Base-by-base conservation (phyloP, 371 early-diverging fungal species). In the Mucor saturninus region DNA sequence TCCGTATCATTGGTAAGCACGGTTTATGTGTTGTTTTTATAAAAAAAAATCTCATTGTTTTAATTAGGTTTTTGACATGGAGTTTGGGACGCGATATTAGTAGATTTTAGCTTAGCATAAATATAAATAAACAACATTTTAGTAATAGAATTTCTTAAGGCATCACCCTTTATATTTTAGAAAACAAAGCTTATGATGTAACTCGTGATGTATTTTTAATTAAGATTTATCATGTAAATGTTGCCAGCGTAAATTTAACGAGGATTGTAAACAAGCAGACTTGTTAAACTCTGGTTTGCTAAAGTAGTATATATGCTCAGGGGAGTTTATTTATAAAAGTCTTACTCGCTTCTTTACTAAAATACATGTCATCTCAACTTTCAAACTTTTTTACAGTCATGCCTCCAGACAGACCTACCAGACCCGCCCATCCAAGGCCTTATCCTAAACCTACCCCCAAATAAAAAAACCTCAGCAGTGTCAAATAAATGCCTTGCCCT, bases 61-160 rank as follows among this genome's bases (percentile, higher is more conserved):
- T 42, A 13, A 10, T 9, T 55, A 89, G 91, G 91, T 74, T 85
- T 63, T 65, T 85, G 61, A 87, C 89, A 30, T 83, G 83, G 75
- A 66, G 83, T 11, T 83, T 89, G 68, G 91, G 91, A 11, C 75
- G 91, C 8, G 88, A 88, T 57, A 72, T 72, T 5, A 72, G 72
- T 42, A 65, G 65, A 15, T 72, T 72, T 39, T 72, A 61, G 46
- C 35, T 35, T 21, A 31, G 8, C 26, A 29, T 4, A 15, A 10
- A 42, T 35, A 6, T 35, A 35, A 35, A 35, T 35, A 35, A 21
- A 21, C 21, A 21, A 21, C 21, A 21, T 21, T 21, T 21, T 21
- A 1, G 21, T 21, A 21, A 21, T 21, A 21, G 21, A 21, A 21
- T 21, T 21, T 21, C 21, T 21, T 21, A 21, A 21, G 21, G 21